A percentile compares a stretch with the other conserved stretches of the same genome.
Evolutionary conservation across 495 filamentous ascomycete species (phyloP).

Genomic region (Neohortaea acidophila): DNA sequence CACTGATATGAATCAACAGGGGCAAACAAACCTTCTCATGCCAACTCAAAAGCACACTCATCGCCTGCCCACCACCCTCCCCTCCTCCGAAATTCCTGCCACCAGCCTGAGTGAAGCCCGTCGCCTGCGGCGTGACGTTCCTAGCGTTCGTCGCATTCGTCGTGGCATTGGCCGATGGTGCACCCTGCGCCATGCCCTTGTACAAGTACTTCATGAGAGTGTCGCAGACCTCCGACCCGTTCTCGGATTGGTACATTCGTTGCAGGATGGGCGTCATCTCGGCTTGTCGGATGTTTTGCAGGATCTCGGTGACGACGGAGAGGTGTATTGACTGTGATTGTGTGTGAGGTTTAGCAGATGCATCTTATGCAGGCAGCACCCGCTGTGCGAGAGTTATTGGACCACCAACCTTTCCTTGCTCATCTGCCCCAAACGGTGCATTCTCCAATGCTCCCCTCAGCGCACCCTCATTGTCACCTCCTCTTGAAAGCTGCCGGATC

Average conservation of each 20-base stretch:
- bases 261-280: slow-evolving; percentile 78
- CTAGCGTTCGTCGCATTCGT: slow-evolving; percentile 46
- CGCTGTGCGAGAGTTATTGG: no score
- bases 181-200: slow-evolving; percentile 17
- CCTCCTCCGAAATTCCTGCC: slow-evolving; percentile 41
- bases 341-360: not conserved
- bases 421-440: slow-evolving; percentile 54
- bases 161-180: not conserved
- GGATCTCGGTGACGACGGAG: slow-evolving; percentile 66
- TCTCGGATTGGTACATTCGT: slow-evolving; percentile 52
- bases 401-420: slow-evolving; percentile 53
- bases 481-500: slow-evolving; percentile 69
- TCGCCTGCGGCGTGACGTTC: slow-evolving; percentile 61
- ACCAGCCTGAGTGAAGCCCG: slow-evolving; percentile 75
- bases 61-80: slow-evolving; percentile 67
- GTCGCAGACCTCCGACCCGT: slow-evolving; percentile 58
- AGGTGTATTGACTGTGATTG: slow-evolving; percentile 52
- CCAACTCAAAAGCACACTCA: slow-evolving; percentile 90
- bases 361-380: no score
- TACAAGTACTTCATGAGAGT: slow-evolving; percentile 68
- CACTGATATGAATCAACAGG: not conserved
- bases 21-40: slow-evolving; percentile 55
- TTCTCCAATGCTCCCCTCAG: slow-evolving; percentile 65
- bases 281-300: slow-evolving; percentile 77
- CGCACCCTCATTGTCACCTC: slow-evolving; percentile 73